These are phyloP conservation scores for Dunaliella sp. DNA, from an alignment of 139 green algal species.

Conservation along the genomic window DNA sequence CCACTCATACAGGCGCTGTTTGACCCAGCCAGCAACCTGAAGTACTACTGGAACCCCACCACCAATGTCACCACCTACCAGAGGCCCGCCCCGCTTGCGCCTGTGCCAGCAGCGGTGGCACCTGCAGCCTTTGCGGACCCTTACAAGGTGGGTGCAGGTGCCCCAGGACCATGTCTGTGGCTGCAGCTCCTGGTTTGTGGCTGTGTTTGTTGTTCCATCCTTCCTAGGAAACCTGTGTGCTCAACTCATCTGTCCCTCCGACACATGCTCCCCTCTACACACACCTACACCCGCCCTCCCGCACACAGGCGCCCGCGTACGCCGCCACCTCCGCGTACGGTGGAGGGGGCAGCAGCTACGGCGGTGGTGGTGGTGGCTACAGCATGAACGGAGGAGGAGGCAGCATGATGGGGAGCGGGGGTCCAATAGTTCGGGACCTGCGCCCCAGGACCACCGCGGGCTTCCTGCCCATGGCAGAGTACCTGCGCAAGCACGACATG, in stretches of 20 bases:
- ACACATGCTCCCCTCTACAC: too few species aligned
- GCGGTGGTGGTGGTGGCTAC: constrained; percentile 12
- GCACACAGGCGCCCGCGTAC: neutral
- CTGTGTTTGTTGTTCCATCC: too few species aligned
- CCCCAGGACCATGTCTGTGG: too few species aligned
- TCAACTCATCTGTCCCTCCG: too few species aligned
- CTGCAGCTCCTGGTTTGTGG: too few species aligned
- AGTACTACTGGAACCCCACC: constrained; percentile 86
- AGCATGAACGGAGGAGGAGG: constrained; percentile 11
- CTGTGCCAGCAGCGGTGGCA: neutral
- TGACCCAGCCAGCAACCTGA: constrained; percentile 44
- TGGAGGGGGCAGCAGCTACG: constrained; percentile 28
- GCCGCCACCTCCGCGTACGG: constrained; percentile 11
- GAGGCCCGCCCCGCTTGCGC: constrained; percentile 32
- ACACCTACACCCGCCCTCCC: too few species aligned
- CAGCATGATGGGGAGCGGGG: neutral
- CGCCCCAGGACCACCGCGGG: constrained; percentile 24
- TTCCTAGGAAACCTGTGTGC: too few species aligned
- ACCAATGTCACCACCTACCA: constrained; percentile 78
- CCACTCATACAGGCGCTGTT: constrained; percentile 38
- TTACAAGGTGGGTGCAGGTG: neutral
- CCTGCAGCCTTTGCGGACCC: neutral
- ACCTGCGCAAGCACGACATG: constrained; percentile 59
- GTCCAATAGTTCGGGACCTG: neutral
- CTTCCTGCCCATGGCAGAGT: constrained; percentile 43